Conservation (phyloP, 192 early-diverging fungal species). For the Backusella westeae region DNA sequence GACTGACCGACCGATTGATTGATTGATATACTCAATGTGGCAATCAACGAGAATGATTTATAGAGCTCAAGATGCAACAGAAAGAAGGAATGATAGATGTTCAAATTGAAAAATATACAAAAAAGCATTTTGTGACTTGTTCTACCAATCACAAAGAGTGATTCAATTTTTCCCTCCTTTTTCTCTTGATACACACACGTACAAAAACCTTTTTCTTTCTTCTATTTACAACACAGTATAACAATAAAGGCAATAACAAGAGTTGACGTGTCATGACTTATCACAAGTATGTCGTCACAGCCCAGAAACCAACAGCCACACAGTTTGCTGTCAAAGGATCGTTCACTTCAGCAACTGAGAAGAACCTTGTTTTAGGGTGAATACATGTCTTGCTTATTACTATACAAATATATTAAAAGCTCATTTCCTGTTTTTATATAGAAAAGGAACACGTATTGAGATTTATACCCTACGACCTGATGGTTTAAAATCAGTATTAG, state of each 20-base stretch:
- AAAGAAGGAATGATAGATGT: too few relatives aligned
- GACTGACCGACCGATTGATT: too few relatives aligned
- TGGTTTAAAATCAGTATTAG: conserved; percentile 57
- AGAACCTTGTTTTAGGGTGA: conserved; percentile 78
- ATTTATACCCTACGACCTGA: conserved; percentile 48
- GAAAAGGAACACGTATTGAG: conserved; percentile 64
- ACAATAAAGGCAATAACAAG: neutral
- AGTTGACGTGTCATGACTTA: conserved; percentile 27
- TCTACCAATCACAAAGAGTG: too few relatives aligned
- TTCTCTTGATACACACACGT: too few relatives aligned
- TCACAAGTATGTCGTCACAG: conserved; percentile 79
- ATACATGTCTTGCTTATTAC: neutral
- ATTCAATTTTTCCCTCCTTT: too few relatives aligned
- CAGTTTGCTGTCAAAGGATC: conserved; percentile 60
- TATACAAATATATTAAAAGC: neutral
- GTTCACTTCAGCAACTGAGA: conserved; percentile 64
- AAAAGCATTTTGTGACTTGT: too few relatives aligned
- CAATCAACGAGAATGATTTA: too few relatives aligned
- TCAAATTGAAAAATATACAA: too few relatives aligned
- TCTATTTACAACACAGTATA: neutral
- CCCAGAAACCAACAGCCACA: conserved; percentile 81
- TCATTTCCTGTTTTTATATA: conserved; percentile 11
- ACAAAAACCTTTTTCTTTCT: neutral
- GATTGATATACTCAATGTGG: too few relatives aligned
- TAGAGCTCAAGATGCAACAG: too few relatives aligned